Conservation (phyloP, 345 rosid species). For the Adansonia digitata region DNA sequence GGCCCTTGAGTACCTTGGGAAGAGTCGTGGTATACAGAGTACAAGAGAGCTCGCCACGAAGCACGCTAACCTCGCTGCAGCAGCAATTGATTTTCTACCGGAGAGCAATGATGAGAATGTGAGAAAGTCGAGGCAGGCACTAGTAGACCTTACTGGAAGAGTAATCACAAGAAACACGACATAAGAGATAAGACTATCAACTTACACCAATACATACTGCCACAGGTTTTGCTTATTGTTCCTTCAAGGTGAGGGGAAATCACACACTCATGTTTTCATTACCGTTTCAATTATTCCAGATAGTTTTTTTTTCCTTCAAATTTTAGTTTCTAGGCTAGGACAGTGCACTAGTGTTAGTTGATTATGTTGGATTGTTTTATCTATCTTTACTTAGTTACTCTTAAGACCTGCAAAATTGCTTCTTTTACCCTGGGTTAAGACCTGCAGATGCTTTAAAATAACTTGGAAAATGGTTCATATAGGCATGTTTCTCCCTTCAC, state of each 20-base stretch:
- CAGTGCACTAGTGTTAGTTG: not conserved
- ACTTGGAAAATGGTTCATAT: no score
- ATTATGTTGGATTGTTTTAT: not conserved
- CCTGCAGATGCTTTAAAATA: no score
- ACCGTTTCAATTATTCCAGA: not conserved
- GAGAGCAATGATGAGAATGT: conserved; percentile 66
- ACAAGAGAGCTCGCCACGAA: conserved; percentile 71
- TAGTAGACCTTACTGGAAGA: conserved; percentile 68
- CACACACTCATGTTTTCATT: not conserved
- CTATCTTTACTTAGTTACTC: no score
- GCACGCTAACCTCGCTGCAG: conserved; percentile 77
- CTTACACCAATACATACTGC: not conserved
- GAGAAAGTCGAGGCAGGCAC: conserved; percentile 73
- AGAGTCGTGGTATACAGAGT: conserved; percentile 79
- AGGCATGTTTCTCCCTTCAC: no score
- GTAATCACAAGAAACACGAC: conserved; percentile 71
- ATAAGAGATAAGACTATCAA: not conserved
- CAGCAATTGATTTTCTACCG: conserved; percentile 66
- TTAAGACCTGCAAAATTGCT: no score
- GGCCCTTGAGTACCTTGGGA: conserved; percentile 87
- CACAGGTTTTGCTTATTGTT: conserved; percentile 10
- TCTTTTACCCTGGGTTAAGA: no score
- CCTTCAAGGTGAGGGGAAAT: conserved; percentile 15
- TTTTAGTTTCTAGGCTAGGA: conserved; percentile 2
- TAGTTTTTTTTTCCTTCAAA: conserved; percentile 16